Conservation (phyloP, 2,329 filamentous ascomycete genomes). For the Cladosporium phlei region DNA sequence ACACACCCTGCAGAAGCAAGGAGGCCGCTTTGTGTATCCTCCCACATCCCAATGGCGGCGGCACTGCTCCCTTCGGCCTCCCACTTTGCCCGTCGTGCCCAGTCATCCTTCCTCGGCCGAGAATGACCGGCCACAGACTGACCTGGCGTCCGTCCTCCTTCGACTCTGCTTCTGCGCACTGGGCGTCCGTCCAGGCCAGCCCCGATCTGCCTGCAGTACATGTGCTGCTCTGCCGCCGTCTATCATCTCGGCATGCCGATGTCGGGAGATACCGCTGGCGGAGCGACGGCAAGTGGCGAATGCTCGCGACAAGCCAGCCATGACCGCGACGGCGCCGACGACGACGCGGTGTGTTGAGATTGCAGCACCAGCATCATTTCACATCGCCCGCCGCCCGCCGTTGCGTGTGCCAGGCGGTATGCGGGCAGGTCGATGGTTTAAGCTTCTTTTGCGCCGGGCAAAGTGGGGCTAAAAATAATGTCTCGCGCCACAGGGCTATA, state of each 20-base stretch:
- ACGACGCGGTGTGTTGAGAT: constrained; percentile 9
- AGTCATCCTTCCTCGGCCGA: constrained; percentile 9
- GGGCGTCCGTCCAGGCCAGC: no score
- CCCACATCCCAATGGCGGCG: constrained; percentile 18
- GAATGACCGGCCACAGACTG: constrained; percentile 9
- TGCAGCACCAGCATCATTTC: no score
- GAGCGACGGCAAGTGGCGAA: neutral
- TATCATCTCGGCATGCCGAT: no score
- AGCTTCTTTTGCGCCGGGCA: constrained; percentile 6
- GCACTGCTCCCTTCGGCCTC: constrained; percentile 19
- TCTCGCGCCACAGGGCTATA: constrained; percentile 11
- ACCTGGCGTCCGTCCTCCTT: neutral
- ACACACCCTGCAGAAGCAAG: constrained; percentile 23
- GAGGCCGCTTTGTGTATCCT: constrained; percentile 20
- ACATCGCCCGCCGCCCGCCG: constrained; percentile 10
- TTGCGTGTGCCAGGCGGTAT: constrained; percentile 12
- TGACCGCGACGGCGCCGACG: neutral
- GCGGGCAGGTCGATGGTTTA: constrained; percentile 6
- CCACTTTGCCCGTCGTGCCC: no score
- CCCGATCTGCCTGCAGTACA: no score
- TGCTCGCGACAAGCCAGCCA: no score
- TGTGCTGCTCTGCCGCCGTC: no score
- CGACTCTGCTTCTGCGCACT: no score
- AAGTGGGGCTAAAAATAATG: constrained; percentile 14
- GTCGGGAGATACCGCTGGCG: no score